Base-by-base conservation (phyloP, 2,329 filamentous ascomycete species). In the Calonectria pteridis region DNA sequence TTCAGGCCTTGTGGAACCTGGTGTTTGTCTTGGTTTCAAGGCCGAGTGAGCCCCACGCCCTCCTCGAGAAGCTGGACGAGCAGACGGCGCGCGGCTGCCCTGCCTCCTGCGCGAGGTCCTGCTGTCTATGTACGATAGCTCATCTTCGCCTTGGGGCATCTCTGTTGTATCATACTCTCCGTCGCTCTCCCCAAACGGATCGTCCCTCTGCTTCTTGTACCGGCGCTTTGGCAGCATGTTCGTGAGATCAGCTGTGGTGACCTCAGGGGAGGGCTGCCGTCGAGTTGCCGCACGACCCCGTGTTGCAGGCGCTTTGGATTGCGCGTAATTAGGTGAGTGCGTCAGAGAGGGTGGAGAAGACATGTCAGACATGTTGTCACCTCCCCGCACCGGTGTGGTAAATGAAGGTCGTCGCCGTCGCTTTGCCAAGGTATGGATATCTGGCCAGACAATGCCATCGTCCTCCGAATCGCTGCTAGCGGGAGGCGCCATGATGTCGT, bases 261-360 rank as follows among this genome's bases (percentile, higher is more conserved):
- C 73, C 69, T 88, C 87, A 5, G 85, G 82, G 6, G 83, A 85
- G 10, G 79, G 81, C 55, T 85, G 86, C 59, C 81, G 81, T 40
- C 83, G 79, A 75, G 77, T 75, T 71, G 77, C 58, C 29, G 82
- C 78, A 35, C 85, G 83, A 1, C 82, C 81, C 75, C 85, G 75
- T 62, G 74, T 66, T 46, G 81, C 83, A 5, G 80, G 76, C 26
- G 77, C 76, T 59, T 76, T 81, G 16, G 74, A 71, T 20, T 77
- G 75, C 1, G 83, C 82, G 73, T 86, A 88, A 77, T 93, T 93
- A 37, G 92, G 92, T 0, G 92, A 93, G 79, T 93, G 91, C 5
- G 91, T 93, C 5, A 93, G 85, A 0, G 92, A 93, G 0, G 92
- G 92, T 0, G 91, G 92, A 3, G 91, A 93, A 2, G 92, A 93